A percentile compares a stretch with the other conserved stretches of the same genome.
Evolutionary conservation across 257 asterid species (phyloP).

Genomic region (Salvia splendens): DNA sequence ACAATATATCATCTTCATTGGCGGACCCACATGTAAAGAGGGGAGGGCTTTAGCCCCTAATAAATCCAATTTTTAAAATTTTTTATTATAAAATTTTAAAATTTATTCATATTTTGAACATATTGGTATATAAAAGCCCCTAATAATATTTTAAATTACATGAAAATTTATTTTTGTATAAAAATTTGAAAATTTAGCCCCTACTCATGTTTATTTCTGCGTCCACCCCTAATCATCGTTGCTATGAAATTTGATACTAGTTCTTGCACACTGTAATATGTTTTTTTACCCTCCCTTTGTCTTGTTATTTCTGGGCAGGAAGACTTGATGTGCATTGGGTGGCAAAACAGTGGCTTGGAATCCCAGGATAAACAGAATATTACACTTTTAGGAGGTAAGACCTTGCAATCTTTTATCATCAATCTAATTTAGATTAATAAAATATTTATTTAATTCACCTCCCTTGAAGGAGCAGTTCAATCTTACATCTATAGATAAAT

Average conservation of each 20-base stretch:
- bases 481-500: background rate
- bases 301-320: slow-evolving; percentile 55
- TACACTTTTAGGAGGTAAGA: slow-evolving; percentile 89
- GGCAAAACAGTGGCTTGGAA: slow-evolving; percentile 85
- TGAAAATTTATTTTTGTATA: no score
- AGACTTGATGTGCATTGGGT: slow-evolving; percentile 85
- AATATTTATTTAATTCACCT: background rate
- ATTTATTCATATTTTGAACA: no score
- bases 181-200: no score
- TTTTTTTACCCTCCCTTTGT: background rate
- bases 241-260: background rate
- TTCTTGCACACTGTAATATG: slow-evolving; percentile 18
- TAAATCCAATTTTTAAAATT: no score
- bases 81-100: no score
- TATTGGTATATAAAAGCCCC: no score
- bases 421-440: slow-evolving; percentile 3
- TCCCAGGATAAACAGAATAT: slow-evolving; percentile 73
- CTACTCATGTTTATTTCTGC: no score
- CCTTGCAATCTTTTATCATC: slow-evolving; percentile 11
- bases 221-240: no score
- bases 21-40: no score
- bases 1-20: background rate
- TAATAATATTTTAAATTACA: no score
- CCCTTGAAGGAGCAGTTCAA: background rate
- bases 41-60: no score